Evolutionary conservation across 2,329 filamentous ascomycete genomes (phyloP), one percentile per base, ranked within the genome.

Genomic region (Blastomyces percursus): DNA sequence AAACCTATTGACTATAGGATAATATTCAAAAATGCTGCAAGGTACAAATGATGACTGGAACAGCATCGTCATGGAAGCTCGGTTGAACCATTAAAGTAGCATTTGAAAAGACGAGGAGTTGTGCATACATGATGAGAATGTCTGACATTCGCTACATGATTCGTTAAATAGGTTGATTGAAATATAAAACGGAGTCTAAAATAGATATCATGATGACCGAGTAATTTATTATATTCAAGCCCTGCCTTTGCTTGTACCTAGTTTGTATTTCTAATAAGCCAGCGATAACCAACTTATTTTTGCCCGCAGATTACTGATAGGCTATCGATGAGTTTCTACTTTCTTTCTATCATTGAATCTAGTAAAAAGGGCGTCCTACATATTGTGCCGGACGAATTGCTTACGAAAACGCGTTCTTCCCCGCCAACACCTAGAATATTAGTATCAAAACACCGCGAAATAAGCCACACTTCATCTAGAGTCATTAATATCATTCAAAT

Each of bases 181-280:
- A 8, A 11, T 9, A 35, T 35, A 5, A 1, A 11, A 35, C 32
- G 9, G 32, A 35, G 32, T 9, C 32, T 35, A 11, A 35, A 35
- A 35, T 8, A 35, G 32, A 35, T 35, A 35, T 35, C 32, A 11
- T 35, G 32, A 35, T 35, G 32, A 35, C 9, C 2, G 32, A 9
- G 32, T 8, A 35, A 35, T 35, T 35, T 35, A 35, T 35, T 35
- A 19, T 16, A 19, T 42, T 6, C 14, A 42, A 42, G 7, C n/a
- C n/a, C n/a, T n/a, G n/a, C n/a, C n/a, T n/a, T n/a, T n/a, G n/a
- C n/a, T n/a, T n/a, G n/a, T n/a, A n/a, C 7, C 7, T 21, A 9
- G 11, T 27, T 27, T 54, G 51, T 16, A 55, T 55, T 55, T 55
- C 51, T 55, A 55, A 55, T 55, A 55, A 55, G 51, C 51, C 51